Evolutionary conservation across 202 grass and related monocot genomes (phyloP), one percentile per base, ranked within the genome.

Genomic region (Setaria viridis): DNA sequence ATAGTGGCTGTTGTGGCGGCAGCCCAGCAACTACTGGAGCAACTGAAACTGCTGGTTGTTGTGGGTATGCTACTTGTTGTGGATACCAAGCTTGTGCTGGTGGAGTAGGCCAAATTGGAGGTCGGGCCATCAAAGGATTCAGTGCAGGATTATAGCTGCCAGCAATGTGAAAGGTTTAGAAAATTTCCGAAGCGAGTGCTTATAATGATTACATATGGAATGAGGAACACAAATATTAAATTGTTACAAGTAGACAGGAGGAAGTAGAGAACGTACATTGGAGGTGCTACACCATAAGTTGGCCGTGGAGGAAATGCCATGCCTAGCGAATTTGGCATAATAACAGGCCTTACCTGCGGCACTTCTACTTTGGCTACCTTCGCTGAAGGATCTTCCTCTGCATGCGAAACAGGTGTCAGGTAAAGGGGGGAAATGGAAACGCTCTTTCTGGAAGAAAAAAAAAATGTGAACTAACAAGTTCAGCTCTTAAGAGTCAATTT

Each of bases 331-430:
- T 89, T 94, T 60, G 92, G 97, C 87, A 91, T 73, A 67, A 90
- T 68, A 82, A 86, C 63, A 88, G 82, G 79, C 34, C 80, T 77
- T 86, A 89, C 79, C 34, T 89, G 42, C 11, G 89, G 89, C 41
- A 94, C 74, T 85, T 99, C 97, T 59, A 94, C 70, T 93, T 94
- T 99, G 12, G 94, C 71, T 45, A 90, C 81, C 85, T 99, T 99
- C 2, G 83, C 68, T 67, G 88, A 88, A 87, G 92, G 67, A 15
- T 99, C 97, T 59, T 99, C 97, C 78, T 99, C 97, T 99, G 82
- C 84, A 89, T 19, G 19, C 63, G 3, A 59, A 92, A 76, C 33
- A 74, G 2, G 21, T 39, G 45, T 62, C 42, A 66, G 50, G 41
- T 83, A 77, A 92, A 84, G n/a, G 9, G 9, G 30, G 50, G 72